phyloP scores from a whole-genome alignment of 768 basidiomycete genomes.

The Mycena chlorophos region DNA sequence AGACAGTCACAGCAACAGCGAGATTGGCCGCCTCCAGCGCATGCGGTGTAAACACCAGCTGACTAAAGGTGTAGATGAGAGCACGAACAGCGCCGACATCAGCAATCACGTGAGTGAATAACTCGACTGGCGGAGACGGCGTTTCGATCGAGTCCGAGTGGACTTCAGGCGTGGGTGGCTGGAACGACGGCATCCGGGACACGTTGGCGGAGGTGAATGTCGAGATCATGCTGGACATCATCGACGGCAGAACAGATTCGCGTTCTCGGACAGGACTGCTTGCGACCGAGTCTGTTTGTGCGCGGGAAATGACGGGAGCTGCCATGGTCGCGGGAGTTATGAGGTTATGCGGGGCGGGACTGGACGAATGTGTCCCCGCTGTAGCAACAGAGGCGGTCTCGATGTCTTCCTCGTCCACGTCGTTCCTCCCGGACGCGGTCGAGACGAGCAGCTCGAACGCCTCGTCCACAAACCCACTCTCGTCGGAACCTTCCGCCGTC shows the following conservation, averaged over 20 bases:
- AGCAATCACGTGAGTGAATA: constrained; percentile 39
- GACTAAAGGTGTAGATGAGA: constrained; percentile 65
- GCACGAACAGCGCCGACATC: constrained; percentile 63
- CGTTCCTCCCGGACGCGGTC: constrained; percentile 37
- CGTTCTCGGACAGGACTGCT: constrained; percentile 27
- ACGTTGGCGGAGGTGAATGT: constrained; percentile 54
- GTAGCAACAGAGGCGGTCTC: constrained; percentile 43
- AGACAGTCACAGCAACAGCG: constrained; percentile 55
- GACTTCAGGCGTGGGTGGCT: constrained; percentile 41
- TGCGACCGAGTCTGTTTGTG: constrained; percentile 54
- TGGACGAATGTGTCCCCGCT: constrained; percentile 40
- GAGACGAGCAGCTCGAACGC: constrained; percentile 44
- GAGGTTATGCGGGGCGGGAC: constrained; percentile 21
- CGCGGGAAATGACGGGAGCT: constrained; percentile 58
- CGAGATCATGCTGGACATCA: constrained; percentile 62
- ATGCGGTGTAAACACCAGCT: constrained; percentile 69
- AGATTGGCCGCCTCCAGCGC: constrained; percentile 49
- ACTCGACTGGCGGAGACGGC: constrained; percentile 26
- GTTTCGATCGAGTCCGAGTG: constrained; percentile 30
- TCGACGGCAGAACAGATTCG: constrained; percentile 47
- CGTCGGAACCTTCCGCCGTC: constrained; percentile 37
- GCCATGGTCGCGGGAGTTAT: constrained; percentile 36
- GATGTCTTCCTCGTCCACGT: constrained; percentile 43
- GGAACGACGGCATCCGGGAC: constrained; percentile 61
- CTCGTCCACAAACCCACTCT: constrained; percentile 24